These are phyloP conservation scores for Apophysomyces ossiformis DNA, from an alignment of 371 early-diverging fungal species.

Conservation along the genomic window DNA sequence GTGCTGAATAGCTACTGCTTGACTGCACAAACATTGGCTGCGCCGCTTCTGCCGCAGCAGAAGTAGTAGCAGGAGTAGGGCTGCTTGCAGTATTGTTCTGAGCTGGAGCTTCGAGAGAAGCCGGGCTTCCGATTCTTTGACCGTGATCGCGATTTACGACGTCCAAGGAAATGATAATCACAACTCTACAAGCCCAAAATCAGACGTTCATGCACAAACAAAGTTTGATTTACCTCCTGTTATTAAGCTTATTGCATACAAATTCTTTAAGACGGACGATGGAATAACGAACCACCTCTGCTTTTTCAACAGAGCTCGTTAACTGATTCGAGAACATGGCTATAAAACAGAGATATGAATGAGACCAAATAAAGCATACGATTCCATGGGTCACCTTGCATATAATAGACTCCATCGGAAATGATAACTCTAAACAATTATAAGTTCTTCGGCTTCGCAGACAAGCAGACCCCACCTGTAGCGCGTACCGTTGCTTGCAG, in stretches of 20 bases:
- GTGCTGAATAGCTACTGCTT: conserved; percentile 48
- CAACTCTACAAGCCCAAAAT: conserved; percentile 38
- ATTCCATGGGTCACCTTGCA: conserved; percentile 59
- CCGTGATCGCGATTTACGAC: conserved; percentile 38
- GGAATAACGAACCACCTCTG: conserved; percentile 52
- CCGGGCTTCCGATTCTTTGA: conserved; percentile 51
- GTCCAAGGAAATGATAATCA: conserved; percentile 61
- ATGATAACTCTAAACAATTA: conserved; percentile 58
- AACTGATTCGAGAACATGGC: conserved; percentile 70
- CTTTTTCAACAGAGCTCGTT: conserved; percentile 52
- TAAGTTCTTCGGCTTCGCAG: neutral
- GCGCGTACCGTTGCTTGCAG: conserved; percentile 43
- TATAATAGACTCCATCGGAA: conserved; percentile 69
- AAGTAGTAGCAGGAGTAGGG: conserved; percentile 9
- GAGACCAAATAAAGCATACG: neutral
- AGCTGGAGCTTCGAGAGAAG: conserved; percentile 29
- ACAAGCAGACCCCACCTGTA: conserved; percentile 54
- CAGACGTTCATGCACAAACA: neutral
- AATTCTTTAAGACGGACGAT: conserved; percentile 57
- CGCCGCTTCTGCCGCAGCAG: conserved; percentile 27
- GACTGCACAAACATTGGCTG: conserved; percentile 33
- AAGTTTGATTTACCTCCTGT: conserved; percentile 53
- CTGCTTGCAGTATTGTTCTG: conserved; percentile 2
- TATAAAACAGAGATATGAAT: neutral
- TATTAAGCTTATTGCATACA: conserved; percentile 56